phyloP scores from a whole-genome alignment of 1,139 yeast species.

The Pneumocystis sp. region DNA sequence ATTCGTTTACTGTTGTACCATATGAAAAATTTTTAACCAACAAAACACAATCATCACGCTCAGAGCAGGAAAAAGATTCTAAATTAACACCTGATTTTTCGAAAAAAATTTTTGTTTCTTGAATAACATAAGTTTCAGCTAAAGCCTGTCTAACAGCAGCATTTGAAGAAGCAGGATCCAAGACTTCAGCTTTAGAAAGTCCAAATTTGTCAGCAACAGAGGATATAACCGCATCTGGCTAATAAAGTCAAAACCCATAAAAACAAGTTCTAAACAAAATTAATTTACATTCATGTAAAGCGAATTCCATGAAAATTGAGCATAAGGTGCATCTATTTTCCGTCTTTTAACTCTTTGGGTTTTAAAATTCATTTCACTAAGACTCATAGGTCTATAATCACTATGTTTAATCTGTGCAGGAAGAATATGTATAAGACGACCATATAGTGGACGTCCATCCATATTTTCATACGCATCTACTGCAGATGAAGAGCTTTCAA shows the following conservation, averaged over 20 bases:
- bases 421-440: conserved; percentile 76
- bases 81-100: conserved; percentile 76
- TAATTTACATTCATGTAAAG: conserved; percentile 48
- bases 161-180: conserved; percentile 72
- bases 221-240: conserved; percentile 73
- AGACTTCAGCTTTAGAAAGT: conserved; percentile 60
- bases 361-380: conserved; percentile 73
- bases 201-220: conserved; percentile 81
- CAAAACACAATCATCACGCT: conserved; percentile 69
- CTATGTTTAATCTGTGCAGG: conserved; percentile 71
- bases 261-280: not conserved
- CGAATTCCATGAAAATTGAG: conserved; percentile 91
- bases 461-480: conserved; percentile 53
- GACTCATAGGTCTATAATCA: conserved; percentile 66
- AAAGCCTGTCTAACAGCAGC: conserved; percentile 96
- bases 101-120: conserved; percentile 76
- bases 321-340: conserved; percentile 68
- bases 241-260: not conserved
- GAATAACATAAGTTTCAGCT: conserved; percentile 93
- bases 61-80: conserved; percentile 44
- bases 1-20: conserved; percentile 66
- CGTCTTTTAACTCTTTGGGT: conserved; percentile 78
- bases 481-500: conserved; percentile 53
- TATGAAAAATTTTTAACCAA: conserved; percentile 80
- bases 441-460: conserved; percentile 87